Evolutionary conservation across 345 rosid genomes (phyloP).

Genomic region (Conringia planisiliqua): DNA sequence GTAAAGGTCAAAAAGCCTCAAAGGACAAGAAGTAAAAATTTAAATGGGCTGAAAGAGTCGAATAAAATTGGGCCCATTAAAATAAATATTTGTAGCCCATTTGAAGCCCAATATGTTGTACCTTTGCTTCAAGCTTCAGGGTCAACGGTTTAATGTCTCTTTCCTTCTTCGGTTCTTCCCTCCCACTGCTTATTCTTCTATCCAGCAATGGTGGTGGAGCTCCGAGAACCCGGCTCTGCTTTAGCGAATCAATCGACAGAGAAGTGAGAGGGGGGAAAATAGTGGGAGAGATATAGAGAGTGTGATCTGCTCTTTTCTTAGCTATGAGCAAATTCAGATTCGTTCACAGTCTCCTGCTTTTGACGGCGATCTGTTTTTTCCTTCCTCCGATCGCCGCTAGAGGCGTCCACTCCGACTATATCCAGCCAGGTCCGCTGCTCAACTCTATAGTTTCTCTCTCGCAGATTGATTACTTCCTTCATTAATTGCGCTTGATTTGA

Average conservation of each 20-base stretch:
- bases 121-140: conserved; percentile 7
- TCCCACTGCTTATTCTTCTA: background rate
- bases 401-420: conserved; percentile 39
- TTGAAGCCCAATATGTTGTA: background rate
- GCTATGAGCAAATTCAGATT: conserved; percentile 23
- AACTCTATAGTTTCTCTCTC: background rate
- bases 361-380: conserved; percentile 25
- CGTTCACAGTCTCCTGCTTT: background rate
- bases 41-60: background rate
- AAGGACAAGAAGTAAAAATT: background rate
- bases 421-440: conserved; percentile 37
- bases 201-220: conserved; percentile 17
- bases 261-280: background rate
- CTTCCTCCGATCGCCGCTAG: conserved; percentile 35
- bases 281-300: background rate
- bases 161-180: conserved; percentile 1
- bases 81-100: background rate
- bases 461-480: background rate
- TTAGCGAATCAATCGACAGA: conserved; percentile 3
- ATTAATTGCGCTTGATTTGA: conserved; percentile 3
- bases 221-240: background rate
- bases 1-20: background rate
- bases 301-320: background rate
- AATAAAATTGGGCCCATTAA: background rate
- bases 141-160: conserved; percentile 13